A percentile compares a stretch with the other conserved stretches of the same genome.
Evolutionary conservation across 2,329 filamentous ascomycete species (phyloP).

Genomic region (Zelopaecilomyces penicillatus): DNA sequence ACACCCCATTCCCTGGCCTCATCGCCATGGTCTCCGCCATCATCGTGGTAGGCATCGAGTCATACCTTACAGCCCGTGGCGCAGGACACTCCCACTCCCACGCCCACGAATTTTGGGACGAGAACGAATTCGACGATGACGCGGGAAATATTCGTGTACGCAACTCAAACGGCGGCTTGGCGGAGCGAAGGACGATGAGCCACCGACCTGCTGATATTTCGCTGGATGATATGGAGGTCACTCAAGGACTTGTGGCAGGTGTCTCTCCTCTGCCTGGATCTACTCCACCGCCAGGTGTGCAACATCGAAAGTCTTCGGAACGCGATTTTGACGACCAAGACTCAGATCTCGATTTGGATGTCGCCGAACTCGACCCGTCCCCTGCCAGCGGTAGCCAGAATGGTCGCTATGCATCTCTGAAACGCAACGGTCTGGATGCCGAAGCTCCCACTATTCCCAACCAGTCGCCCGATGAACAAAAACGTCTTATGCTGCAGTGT

Average conservation of each 20-base stretch:
- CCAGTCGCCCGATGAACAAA: constrained; percentile 46
- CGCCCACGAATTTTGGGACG: constrained; percentile 40
- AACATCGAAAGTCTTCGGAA: constrained; percentile 20
- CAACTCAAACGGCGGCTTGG: constrained; percentile 21
- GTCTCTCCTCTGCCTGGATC: constrained; percentile 51
- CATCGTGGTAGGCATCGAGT: constrained; percentile 76
- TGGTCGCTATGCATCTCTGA: constrained; percentile 23
- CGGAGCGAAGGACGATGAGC: constrained; percentile 27
- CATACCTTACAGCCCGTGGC: constrained; percentile 70
- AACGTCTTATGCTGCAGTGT: constrained; percentile 66
- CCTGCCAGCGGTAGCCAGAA: constrained; percentile 18
- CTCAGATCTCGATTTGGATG: constrained; percentile 50
- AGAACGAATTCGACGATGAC: constrained; percentile 33
- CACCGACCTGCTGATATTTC: constrained; percentile 41
- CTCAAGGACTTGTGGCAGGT: constrained; percentile 48
- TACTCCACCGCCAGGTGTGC: constrained; percentile 29
- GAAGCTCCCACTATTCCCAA: constrained; percentile 19
- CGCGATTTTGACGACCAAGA: constrained; percentile 35
- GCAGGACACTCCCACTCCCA: constrained; percentile 55
- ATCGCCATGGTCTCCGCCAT: constrained; percentile 78
- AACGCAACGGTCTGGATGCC: constrained; percentile 2
- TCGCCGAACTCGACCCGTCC: constrained; percentile 50
- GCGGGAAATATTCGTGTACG: constrained; percentile 14
- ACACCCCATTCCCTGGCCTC: constrained; percentile 70
- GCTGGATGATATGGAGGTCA: constrained; percentile 42